Evolutionary conservation across 768 basidiomycete species (phyloP), one percentile per base, ranked within the genome.

Genomic region (Amanita inopinata): DNA sequence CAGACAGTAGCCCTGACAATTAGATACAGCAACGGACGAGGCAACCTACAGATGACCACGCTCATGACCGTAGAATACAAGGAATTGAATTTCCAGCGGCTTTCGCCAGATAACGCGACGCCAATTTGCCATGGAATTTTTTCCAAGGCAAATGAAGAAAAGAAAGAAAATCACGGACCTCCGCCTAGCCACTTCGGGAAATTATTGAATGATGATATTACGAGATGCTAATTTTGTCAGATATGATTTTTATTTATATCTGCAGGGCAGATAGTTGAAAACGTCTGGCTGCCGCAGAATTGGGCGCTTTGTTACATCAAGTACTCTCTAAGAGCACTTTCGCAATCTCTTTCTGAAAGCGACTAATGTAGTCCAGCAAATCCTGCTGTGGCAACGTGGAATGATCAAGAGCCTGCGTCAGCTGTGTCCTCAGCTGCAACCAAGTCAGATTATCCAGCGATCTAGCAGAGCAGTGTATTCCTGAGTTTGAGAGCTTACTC

Each of bases 401-500:
- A 23, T 46, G 45, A 10, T 46, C 45, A 4, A 46, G 31, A 6
- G 30, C 38, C 18, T 46, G 45, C 5, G 11, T 20, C 6, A 46
- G 15, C 20, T 46, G 45, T 17, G 45, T 46, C 33, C 45, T 22
- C 28, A 46, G 18, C 45, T 46, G 18, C n/a, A 40, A 18, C n/a
- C n/a, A n/a, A n/a, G n/a, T n/a, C n/a, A n/a, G n/a, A n/a, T n/a
- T n/a, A n/a, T n/a, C n/a, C n/a, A n/a, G n/a, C n/a, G n/a, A n/a
- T n/a, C 19, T 33, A 27, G 36, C 33, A 39, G 25, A 35, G 14
- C 33, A 14, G 33, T 14, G 7, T 35, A n/a, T 10, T 39, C 10
- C 24, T 3, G 8, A 6, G 20, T 37, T 23, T n/a, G 35, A 19
- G 36, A 24, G 31, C 22, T 54, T 65, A 87, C 87, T 71, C 71